Conservation (phyloP, 225 moss, liverwort and hornwort genomes). For the Physcomitrellopsis africana region DNA sequence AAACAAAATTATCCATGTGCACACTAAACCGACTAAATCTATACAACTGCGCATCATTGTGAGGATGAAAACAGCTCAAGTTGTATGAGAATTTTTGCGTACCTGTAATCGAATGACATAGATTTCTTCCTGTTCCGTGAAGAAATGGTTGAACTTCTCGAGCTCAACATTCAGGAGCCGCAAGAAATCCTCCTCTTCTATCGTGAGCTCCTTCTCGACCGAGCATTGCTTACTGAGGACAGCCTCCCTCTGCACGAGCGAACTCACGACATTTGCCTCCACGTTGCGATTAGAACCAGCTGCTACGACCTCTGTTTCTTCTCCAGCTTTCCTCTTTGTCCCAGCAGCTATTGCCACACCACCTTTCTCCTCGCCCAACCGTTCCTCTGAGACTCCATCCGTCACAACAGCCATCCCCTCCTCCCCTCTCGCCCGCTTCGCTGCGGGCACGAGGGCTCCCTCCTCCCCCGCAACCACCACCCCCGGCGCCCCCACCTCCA, state of each 20-base stretch:
- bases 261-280: slow-evolving; percentile 1
- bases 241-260: slow-evolving; percentile 25
- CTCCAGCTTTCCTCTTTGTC: slow-evolving; percentile 32
- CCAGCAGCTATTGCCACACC: slow-evolving; percentile 19
- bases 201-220: no score
- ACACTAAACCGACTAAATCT: no score
- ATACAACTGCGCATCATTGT: no score
- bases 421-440: slow-evolving; percentile 28
- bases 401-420: slow-evolving; percentile 23
- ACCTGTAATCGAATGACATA: no score
- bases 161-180: no score
- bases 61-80: no score
- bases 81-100: no score
- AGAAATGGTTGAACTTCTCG: no score
- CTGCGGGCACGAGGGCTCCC: slow-evolving; percentile 2
- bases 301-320: not conserved
- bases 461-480: not conserved
- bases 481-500: slow-evolving; percentile 1
- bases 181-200: no score
- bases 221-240: no score
- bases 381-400: slow-evolving; percentile 5
- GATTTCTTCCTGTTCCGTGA: no score
- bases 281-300: not conserved
- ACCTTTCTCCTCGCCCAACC: slow-evolving; percentile 8
- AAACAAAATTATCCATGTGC: no score